Base-by-base conservation (phyloP, 805 yeast species). In the Pichia gijzeniarum region DNA sequence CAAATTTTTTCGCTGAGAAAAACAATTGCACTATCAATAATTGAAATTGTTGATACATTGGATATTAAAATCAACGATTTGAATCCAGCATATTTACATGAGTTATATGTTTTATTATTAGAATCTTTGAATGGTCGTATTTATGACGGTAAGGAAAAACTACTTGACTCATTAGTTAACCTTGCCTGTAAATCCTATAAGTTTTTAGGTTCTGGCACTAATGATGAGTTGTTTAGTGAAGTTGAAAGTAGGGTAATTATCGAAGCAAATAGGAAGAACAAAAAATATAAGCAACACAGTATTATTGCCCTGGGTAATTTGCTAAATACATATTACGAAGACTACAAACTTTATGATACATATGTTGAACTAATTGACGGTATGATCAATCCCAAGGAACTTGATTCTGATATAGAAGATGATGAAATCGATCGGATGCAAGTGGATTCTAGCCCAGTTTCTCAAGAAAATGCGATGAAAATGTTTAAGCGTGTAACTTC, bases 91-190 rank as follows among this genome's bases (percentile, higher is more conserved):
- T 44, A 57, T 28, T 41, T 61, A 14, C 22, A 59, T 4, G 58
- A 56, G n/a, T 59, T 87, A 16, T 76, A 85, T 47, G 63, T 67
- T 0, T 66, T 79, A 6, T 66, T 87, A 38, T 59, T 85, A 16
- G 72, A 71, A 25, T 78, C 95, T 0, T 71, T 80, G 45, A 69
- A 72, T 45, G 96, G 96, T 1, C 77, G 95, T 48, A 76, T 91
- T 9, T 91, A 96, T 93, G 72, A 73, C 14, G 98, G 97, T 5
- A 91, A 91, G 56, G 96, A 89, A 53, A 62, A 71, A 25, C 73
- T 93, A 1, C 67, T 88, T 17, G 79, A 77, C 32, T 85, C 96
- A 0, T 65, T 90, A 44, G 83, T 85, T 0, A 63, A 77, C 1
- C 69, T 85, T 28, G 58, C 82, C 0, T 56, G 68, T 16, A 77